Evolutionary conservation across 129 eudicot species (phyloP).

Genomic region (Centella asiatica): DNA sequence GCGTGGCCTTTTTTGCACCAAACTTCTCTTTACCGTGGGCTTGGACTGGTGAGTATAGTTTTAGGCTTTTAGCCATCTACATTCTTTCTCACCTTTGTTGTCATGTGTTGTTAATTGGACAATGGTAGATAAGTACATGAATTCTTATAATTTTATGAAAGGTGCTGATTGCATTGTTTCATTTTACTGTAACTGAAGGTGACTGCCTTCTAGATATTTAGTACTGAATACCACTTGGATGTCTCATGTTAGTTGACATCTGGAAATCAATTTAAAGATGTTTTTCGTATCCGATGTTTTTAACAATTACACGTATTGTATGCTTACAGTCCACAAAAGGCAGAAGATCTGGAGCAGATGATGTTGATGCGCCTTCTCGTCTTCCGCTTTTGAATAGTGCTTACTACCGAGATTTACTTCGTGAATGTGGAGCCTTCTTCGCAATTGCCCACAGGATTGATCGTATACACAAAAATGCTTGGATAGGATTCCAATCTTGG

Average conservation of each 20-base stretch:
- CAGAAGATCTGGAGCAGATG: constrained; percentile 72
- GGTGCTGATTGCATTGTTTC: not conserved
- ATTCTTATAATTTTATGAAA: not conserved
- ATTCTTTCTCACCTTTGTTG: too few relatives aligned
- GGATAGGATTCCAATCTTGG: constrained; percentile 98
- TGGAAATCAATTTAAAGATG: not conserved
- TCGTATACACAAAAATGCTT: constrained; percentile 82
- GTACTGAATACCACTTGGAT: not conserved
- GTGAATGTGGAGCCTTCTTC: constrained; percentile 87
- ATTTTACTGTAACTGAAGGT: not conserved
- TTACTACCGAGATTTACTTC: constrained; percentile 72
- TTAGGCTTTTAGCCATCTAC: not conserved
- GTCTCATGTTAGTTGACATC: not conserved
- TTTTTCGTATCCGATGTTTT: not conserved
- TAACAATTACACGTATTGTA: not conserved
- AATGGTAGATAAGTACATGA: not conserved
- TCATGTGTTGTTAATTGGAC: too few relatives aligned
- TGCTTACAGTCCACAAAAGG: constrained; percentile 66
- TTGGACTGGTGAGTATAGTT: constrained; percentile 61
- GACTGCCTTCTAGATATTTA: too few relatives aligned
- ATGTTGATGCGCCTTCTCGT: constrained; percentile 88
- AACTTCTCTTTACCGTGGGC: constrained; percentile 77
- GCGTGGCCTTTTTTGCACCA: constrained; percentile 90
- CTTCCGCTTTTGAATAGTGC: constrained; percentile 67
- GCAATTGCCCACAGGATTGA: constrained; percentile 85